Evolutionary conservation across 1,284 basidiomycete genomes (phyloP), one percentile per base, ranked within the genome.

Genomic region (Leccinum subrobustum): DNA sequence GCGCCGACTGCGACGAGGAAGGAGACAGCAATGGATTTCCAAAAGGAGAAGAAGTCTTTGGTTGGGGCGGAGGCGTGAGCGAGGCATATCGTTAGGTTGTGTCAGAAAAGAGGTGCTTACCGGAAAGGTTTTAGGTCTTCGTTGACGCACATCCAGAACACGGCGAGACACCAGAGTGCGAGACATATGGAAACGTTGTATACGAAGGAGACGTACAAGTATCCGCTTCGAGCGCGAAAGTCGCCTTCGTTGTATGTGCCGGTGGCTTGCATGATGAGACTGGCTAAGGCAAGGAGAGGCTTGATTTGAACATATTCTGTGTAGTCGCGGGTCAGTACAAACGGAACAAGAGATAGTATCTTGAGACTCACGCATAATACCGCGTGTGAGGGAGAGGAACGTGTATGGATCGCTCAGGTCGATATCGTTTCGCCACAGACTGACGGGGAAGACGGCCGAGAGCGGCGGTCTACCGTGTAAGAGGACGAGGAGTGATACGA

Each of bases 251-350:
- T 87, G 78, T 93, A 99, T 64, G 90, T 94, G 5, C 92, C 92
- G 1, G 84, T 80, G 0, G 88, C 87, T 74, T 99, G 98, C 67
- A 97, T 82, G 20, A 96, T 81, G 56, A 98, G 79, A 0, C 94
- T 98, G 0, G 85, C 86, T 1, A 92, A 72, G 0, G 96, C 96
- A 1, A 99, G 82, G 0, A 96, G 73, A 0, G 96, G 96, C 71
- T 99, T 99, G 62, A 99, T 82, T 75, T 98, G 95, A 3, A 98
- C 96, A 73, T 99, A 99, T 81, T 99, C 94, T 96, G 67, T 48
- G 16, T 33, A 14, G 47, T 57, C 20, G 23, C 67, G 56, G 29
- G 63, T 63, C 14, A 66, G 42, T 54, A 11, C 14, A 59, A 39
- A 54, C 27, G 44, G 35, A 23, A 3, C 2, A 20, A 60, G 5